Base-by-base conservation (phyloP, 2,329 filamentous ascomycete genomes). In the Sporothrix schenckii region DNA sequence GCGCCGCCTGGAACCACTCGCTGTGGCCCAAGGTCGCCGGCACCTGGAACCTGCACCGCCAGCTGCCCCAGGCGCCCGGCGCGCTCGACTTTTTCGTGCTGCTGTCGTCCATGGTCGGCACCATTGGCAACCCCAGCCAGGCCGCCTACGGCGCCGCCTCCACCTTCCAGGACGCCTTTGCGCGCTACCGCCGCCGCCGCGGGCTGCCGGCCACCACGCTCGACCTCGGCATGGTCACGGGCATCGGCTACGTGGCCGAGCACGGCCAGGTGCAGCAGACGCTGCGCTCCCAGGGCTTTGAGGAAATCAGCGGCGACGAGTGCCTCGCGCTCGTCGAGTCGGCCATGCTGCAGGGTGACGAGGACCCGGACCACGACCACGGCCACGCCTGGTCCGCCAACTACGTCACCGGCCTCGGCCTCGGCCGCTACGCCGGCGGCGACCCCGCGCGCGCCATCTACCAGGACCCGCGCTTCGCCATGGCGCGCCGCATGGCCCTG, bases 121-220 rank as follows among this genome's bases (percentile, higher is more conserved):
- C 80, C 9, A 68, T 80, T 2, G 81, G 80, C 6, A 77, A 77
- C 54, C 75, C 76, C n/a, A 77, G 77, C 1, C 81, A 83, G 68
- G 75, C 78, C 39, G 82, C 81, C 69, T 84, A 84, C 69, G 76
- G 78, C 1, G 80, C 81, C 0, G 81, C 76, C 11, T 83, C 83
- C 70, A 72, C 77, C 4, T 83, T 80, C 76, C 75, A 82, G 27
- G 80, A 82, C 66, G 77, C 78, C 2, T 79, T 83, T 49, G 79
- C 79, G 4, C 71, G 72, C 11, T 81, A 80, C 71, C 79, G 82
- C 3, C 74, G 74, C 2, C 52, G 41, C 1, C 75, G 74, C 0
- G 79, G 80, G 2, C 76, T 81, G 0, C 72, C 75, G 0, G 83
- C 80, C 13, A 73, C 77, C 13, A 72, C 76, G 0, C 75, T 85